These are phyloP conservation scores for Cantharellus anzutake DNA, from an alignment of 768 basidiomycete species.

Conservation along the genomic window DNA sequence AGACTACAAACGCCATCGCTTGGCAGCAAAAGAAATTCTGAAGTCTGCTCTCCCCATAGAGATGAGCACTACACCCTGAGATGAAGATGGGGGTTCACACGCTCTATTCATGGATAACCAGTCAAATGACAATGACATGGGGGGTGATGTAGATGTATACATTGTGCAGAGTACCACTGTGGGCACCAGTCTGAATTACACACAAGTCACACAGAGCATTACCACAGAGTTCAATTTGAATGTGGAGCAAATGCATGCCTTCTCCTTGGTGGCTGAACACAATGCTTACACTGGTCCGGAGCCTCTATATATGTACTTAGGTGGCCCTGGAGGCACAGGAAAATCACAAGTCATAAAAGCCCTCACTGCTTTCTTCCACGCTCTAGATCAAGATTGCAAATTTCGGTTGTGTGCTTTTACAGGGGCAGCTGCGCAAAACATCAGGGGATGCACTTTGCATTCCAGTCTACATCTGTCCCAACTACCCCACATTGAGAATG, in stretches of 20 bases:
- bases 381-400: background rate
- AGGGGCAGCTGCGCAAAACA: no score
- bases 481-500: background rate
- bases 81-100: no score
- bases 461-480: conserved; percentile 1
- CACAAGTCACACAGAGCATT: no score
- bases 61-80: no score
- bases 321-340: conserved; percentile 8
- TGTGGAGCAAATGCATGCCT: background rate
- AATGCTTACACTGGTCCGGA: background rate
- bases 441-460: conserved; percentile 6
- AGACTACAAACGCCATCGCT: no score
- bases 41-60: no score
- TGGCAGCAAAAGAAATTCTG: no score
- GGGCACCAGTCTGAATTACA: no score
- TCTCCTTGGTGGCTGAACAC: background rate
- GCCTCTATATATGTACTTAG: conserved; percentile 5
- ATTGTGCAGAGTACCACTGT: no score
- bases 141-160: no score
- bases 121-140: no score
- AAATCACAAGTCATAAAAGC: conserved; percentile 8
- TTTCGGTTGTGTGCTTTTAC: conserved; percentile 4
- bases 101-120: no score
- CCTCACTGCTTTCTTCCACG: conserved; percentile 2
- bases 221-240: background rate